Conservation (phyloP, 129 eudicot species). For the Flaveria brownii region DNA sequence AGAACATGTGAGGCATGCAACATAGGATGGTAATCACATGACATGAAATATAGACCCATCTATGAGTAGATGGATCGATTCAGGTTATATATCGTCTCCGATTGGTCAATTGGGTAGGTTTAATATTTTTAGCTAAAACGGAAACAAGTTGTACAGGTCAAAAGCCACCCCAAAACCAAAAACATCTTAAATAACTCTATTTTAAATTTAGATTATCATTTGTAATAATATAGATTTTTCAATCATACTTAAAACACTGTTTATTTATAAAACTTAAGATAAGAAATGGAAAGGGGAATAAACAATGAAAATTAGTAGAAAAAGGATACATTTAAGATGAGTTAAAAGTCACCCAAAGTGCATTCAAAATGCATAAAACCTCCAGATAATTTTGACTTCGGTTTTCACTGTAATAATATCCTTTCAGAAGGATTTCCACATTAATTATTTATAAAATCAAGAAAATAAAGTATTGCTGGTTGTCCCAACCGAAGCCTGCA, state of each 20-base stretch:
- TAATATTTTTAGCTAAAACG: background rate
- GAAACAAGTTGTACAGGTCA: background rate
- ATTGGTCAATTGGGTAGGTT: background rate
- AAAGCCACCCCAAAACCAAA: background rate
- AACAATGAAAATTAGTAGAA: background rate
- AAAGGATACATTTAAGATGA: background rate
- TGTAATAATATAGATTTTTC: background rate
- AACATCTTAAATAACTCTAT: background rate
- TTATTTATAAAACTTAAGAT: background rate
- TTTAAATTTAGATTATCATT: background rate
- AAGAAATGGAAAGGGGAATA: background rate
- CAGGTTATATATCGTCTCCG: background rate
- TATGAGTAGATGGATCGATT: background rate
- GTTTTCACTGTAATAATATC: no score
- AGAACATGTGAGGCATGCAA: background rate
- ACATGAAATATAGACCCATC: background rate
- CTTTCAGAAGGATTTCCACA: background rate
- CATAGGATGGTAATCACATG: background rate
- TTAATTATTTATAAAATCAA: background rate
- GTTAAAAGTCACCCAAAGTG: background rate
- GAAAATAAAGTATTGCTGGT: background rate
- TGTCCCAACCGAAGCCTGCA: background rate
- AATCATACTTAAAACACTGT: background rate
- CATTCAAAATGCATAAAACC: background rate
- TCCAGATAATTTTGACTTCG: no score